Base-by-base conservation (phyloP, 2,329 filamentous ascomycete genomes). In the Fusarium proliferatum region DNA sequence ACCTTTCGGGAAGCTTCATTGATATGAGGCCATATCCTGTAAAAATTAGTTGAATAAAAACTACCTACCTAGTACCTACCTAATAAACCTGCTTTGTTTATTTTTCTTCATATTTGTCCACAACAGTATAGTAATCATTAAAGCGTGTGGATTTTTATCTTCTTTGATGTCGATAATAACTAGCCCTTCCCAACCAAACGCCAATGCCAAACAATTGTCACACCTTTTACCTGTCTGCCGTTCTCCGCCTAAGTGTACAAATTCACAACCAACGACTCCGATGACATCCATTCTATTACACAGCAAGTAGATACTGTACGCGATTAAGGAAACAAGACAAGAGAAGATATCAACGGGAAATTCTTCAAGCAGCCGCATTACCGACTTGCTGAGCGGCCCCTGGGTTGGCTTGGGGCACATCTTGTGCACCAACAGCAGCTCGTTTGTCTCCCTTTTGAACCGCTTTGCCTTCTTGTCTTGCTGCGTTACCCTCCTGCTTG, bases 201-300 rank as follows among this genome's bases (percentile, higher is more conserved):
- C 76, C 76, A 69, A 68, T 69, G 48, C 59, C 34, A 55, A 45
- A 41, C 68, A 43, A 64, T 41, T 53, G 38, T 38, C 46, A 52
- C 57, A 49, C 51, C 45, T 60, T 61, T 42, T 60, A 45, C 46
- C 43, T 57, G 19, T 60, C 61, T 61, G 49, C 43, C 42, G 39
- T 61, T 49, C 49, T 58, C 52, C 33, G 51, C 49, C 48, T 51
- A 10, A 30, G 61, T 38, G 34, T 51, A 59, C 52, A 52, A 34
- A 52, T 49, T 43, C 46, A 56, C 34, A 43, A 38, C 55, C 61
- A 49, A 56, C n/a, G 42, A 70, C 60, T 56, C 48, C 55, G 36
- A 64, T 68, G 69, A 53, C 73, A 66, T 66, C 49, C 67, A 64
- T 65, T 71, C 49, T 75, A 75, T 72, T 69, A 64, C 73, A 78